Conservation (phyloP, 2,329 filamentous ascomycete species). For the Sclerotinia glacialis region DNA sequence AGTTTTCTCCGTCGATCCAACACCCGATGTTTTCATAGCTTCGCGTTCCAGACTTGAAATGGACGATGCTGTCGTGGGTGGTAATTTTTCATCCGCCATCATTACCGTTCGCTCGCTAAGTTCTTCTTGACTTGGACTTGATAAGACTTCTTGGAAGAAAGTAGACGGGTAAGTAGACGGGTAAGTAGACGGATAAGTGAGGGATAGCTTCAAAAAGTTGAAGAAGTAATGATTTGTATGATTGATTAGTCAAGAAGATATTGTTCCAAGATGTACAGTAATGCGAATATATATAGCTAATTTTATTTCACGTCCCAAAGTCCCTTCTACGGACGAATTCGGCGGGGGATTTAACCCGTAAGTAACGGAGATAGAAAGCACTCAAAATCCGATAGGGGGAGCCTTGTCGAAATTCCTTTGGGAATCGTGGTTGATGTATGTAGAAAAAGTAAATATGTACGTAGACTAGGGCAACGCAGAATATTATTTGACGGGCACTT, state of each 20-base stretch:
- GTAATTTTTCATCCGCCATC: slow-evolving; percentile 12
- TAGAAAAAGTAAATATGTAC: not conserved
- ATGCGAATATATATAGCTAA: not conserved
- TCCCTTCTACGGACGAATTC: not conserved
- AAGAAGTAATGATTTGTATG: not conserved
- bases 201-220: not conserved
- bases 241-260: not conserved
- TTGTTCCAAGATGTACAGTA: not conserved
- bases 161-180: too few relatives aligned
- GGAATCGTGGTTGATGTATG: not conserved
- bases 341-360: not conserved
- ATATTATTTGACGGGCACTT: not conserved
- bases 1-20: not conserved
- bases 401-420: not conserved
- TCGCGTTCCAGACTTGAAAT: slow-evolving; percentile 2
- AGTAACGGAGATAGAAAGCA: not conserved
- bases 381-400: not conserved
- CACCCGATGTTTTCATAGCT: not conserved
- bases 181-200: not conserved
- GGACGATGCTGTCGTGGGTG: slow-evolving; percentile 8
- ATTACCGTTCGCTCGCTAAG: not conserved
- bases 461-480: slow-evolving; percentile 3
- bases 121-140: not conserved
- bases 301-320: not conserved
- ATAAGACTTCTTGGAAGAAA: not conserved